Percentiles rank a stretch among this genome's conserved stretches.
Evolutionary conservation across 1,284 basidiomycete genomes (phyloP).

Genomic region (Ustilago tritici): DNA sequence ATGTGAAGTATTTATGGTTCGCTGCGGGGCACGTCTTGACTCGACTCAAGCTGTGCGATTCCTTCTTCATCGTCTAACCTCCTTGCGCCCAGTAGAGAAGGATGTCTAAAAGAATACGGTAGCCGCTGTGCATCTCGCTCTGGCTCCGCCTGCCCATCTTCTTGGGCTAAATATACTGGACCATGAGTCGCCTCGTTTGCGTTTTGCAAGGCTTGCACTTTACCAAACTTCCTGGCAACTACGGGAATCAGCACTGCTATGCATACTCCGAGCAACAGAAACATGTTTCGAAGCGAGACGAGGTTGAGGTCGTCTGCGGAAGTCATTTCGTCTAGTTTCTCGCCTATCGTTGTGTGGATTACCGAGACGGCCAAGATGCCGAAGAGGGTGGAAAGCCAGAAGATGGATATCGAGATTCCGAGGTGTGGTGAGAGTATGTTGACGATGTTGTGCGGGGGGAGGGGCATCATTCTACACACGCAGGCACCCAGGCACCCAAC

Average conservation of each 20-base stretch:
- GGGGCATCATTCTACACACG: conserved; percentile 80
- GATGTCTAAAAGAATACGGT: conserved; percentile 20
- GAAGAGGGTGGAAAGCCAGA: conserved; percentile 90
- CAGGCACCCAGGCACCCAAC: background rate
- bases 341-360: conserved; percentile 95
- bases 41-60: background rate
- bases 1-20: conserved; percentile 21
- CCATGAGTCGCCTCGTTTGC: conserved; percentile 31
- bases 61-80: background rate
- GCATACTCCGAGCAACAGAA: conserved; percentile 83
- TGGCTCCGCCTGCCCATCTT: conserved; percentile 31
- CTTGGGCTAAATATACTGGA: conserved; percentile 12
- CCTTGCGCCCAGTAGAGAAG: background rate
- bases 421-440: conserved; percentile 94
- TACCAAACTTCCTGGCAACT: conserved; percentile 24
- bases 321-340: conserved; percentile 90
- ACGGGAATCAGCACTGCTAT: conserved; percentile 92
- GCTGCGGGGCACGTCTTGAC: conserved; percentile 39
- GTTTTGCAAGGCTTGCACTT: background rate
- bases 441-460: conserved; percentile 82
- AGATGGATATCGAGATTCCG: conserved; percentile 83
- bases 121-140: conserved; percentile 17
- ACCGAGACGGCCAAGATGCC: conserved; percentile 91
- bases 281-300: conserved; percentile 86
- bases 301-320: conserved; percentile 90